Evolutionary conservation across 2,329 filamentous ascomycete genomes (phyloP), one percentile per base, ranked within the genome.

Genomic region (Colletotrichum sidae): DNA sequence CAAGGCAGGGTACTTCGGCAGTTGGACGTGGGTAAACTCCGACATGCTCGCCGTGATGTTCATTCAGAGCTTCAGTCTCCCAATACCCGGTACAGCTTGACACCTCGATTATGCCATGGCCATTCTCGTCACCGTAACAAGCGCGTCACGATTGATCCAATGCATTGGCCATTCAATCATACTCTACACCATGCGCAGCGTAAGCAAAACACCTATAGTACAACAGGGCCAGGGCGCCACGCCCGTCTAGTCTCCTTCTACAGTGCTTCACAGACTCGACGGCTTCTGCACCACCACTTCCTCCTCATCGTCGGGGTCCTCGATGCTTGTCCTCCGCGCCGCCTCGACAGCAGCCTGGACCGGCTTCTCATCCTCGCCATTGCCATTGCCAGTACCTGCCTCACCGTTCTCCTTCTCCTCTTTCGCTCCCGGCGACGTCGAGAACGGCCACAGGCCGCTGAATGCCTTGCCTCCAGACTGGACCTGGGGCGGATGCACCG

Each of bases 401-500:
- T 74, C 71, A 5, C 65, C 45, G 2, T 64, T 52, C 39, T 53
- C n/a, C 74, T 73, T 68, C 69, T 78, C 74, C 65, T 79, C 73
- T 53, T 81, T 75, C 47, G 77, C 15, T 75, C 75, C 12, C 78
- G 60, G 8, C 60, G 69, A 25, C 70, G 25, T 74, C 33, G 69
- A 81, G 70, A 88, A 88, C 0, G 86, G 86, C 86, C 86, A 88
- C 6, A 88, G 77, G 25, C 85, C 84, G 52, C 84, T 83, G 44
- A 88, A 82, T 0, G 72, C 70, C 34, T 72, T 73, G 13, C 72
- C 58, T 11, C 64, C 68, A 8, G 75, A 73, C 4, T 72, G 77
- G 47, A 78, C 79, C 53, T 76, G 78, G 9, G 80, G 77, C 1
- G 84, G 85, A 57, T 88, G 84, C 7, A 88, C 79, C 0, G 84